A percentile compares a stretch with the other conserved stretches of the same genome.
phyloP scores from a whole-genome alignment of 108 stramenopile species.

The Nitzschia putrida region DNA sequence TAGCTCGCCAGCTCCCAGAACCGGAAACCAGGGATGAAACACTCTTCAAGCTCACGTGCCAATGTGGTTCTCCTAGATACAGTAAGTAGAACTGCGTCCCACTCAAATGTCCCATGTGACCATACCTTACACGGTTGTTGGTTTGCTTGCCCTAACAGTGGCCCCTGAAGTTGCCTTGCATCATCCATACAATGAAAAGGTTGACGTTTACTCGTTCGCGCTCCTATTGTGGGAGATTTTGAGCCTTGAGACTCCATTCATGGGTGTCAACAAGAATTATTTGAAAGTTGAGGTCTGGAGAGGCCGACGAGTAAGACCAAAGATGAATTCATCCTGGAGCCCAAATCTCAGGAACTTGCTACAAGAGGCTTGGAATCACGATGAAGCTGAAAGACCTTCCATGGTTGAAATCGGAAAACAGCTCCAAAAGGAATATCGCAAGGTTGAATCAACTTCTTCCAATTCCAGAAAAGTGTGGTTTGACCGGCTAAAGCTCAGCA shows the following conservation, averaged over 20 bases:
- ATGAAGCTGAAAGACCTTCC: not conserved
- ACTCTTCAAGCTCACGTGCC: slow-evolving; percentile 35
- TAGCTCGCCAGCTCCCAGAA: slow-evolving; percentile 38
- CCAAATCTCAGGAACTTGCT: not conserved
- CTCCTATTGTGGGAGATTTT: slow-evolving; percentile 63
- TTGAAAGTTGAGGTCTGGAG: not conserved
- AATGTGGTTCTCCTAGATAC: slow-evolving; percentile 45
- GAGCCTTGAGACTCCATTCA: slow-evolving; percentile 23
- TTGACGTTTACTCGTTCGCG: slow-evolving; percentile 69
- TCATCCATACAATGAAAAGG: slow-evolving; percentile 56
- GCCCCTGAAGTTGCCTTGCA: slow-evolving; percentile 60
- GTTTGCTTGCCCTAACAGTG: not conserved
- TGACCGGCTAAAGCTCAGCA: too few relatives aligned
- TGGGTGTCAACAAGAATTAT: not conserved
- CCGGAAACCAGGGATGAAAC: not conserved
- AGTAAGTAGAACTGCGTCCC: too few relatives aligned
- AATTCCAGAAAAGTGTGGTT: too few relatives aligned
- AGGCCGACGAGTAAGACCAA: too few relatives aligned
- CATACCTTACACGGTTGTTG: not conserved
- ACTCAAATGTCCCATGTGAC: not conserved
- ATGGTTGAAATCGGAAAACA: not conserved
- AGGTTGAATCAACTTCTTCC: too few relatives aligned
- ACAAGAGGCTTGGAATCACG: not conserved
- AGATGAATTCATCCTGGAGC: not conserved
- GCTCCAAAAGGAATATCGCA: too few relatives aligned